Conservation (phyloP, 257 asterid genomes). For the Solanum medicagineum region DNA sequence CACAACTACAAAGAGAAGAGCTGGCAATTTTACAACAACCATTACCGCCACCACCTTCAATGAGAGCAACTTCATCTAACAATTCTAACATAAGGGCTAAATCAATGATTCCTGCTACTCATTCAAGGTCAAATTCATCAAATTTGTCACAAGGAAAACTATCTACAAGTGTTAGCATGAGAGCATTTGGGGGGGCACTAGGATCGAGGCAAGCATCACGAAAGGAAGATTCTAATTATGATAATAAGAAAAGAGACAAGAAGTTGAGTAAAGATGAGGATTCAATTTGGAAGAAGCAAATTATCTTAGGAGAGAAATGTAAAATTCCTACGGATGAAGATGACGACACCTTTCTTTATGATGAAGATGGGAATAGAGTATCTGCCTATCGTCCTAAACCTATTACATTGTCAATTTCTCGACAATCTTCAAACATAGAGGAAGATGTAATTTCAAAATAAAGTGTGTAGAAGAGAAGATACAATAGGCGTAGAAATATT, state of each 20-base stretch:
- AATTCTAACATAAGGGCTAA: background rate
- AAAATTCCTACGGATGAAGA: conserved; percentile 40
- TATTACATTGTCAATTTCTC: background rate
- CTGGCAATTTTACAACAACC: background rate
- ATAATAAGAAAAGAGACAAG: conserved; percentile 12
- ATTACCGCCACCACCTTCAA: conserved; percentile 28
- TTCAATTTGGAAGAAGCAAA: conserved; percentile 79
- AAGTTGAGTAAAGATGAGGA: conserved; percentile 49
- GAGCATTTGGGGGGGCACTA: conserved; percentile 12
- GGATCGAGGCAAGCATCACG: conserved; percentile 7
- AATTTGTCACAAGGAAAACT: conserved; percentile 16
- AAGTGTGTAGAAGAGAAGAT: background rate
- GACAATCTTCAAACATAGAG: conserved; percentile 8
- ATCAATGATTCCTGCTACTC: background rate
- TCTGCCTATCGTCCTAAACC: conserved; percentile 41
- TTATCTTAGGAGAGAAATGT: conserved; percentile 81
- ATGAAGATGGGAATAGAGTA: conserved; percentile 55
- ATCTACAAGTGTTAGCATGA: conserved; percentile 40
- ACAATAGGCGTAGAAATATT: background rate
- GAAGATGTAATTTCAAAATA: background rate
- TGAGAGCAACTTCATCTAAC: conserved; percentile 7
- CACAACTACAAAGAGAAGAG: background rate
- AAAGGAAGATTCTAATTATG: background rate
- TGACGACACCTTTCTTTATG: conserved; percentile 35
- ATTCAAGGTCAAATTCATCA: conserved; percentile 7